Evolutionary conservation across 2,329 filamentous ascomycete genomes (phyloP), one percentile per base, ranked within the genome.

Genomic region (Talaromyces atroroseus): DNA sequence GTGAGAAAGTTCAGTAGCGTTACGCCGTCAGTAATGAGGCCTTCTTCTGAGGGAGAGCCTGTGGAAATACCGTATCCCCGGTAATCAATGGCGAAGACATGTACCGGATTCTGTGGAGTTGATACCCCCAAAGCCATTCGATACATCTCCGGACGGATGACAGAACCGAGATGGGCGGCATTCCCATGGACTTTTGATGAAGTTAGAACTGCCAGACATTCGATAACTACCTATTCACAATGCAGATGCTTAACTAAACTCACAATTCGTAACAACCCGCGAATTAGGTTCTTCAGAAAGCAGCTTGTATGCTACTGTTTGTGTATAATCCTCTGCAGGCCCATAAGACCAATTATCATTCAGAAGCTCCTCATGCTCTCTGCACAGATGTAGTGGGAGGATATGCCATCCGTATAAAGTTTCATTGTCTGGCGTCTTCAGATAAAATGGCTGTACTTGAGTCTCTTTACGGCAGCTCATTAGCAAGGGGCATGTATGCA

Each of bases 331-430:
- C 23, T 73, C 67, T 12, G 65, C 57, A 65, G 62, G 72, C 76
- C 78, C 70, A 81, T 85, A 85, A 60, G 74, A 70, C 5, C 74
- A 70, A 62, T 84, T 79, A 5, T 73, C 70, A 40, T 81, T 74
- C 12, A 95, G 75, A 14, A 76, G 74, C 21, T 78, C 73, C 65
- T 95, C 88, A 64, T 95, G 81, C 62, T 87, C 79, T 6, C 84
- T 77, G 69, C 95, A 95, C 0, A 90, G 76, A 52, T 87, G 84
- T 6, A 95, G 73, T 0, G 92, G 92, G 49, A 96, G 76, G 54
- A 97, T 81, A 67, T 96, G 92, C 92, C 92, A 97, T 24, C 88
- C 89, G 67, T 94, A 95, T 18, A 97, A 75, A 2, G 78, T 83
- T 70, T 92, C 86, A 40, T 85, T 83, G 69, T 96, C 92, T 1